phyloP scores from a whole-genome alignment of 2,329 filamentous ascomycete genomes.

The Iodosphaeria phyllophila region DNA sequence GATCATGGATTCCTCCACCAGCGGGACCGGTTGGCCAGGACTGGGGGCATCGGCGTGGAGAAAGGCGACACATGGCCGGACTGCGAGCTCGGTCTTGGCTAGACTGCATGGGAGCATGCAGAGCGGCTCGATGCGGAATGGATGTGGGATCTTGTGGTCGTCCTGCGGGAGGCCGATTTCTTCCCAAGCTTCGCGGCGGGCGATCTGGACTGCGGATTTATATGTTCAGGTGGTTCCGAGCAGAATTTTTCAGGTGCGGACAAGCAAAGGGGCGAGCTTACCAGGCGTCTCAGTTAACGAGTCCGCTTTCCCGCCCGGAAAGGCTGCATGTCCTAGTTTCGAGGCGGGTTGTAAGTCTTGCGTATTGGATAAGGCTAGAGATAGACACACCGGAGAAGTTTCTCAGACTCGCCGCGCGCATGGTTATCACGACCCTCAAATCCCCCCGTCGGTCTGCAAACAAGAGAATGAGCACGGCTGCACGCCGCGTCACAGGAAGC shows the following conservation, averaged over 20 bases:
- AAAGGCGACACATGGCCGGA: conserved; percentile 61
- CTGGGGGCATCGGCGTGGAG: conserved; percentile 44
- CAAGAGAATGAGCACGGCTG: conserved; percentile 73
- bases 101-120: conserved; percentile 66
- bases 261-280: conserved; percentile 14
- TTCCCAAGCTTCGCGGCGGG: conserved; percentile 76
- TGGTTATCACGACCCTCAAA: conserved; percentile 51
- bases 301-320: conserved; percentile 63
- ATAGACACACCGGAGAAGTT: conserved; percentile 42
- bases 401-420: conserved; percentile 43
- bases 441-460: conserved; percentile 74
- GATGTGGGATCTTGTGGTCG: conserved; percentile 47
- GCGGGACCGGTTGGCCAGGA: conserved; percentile 17
- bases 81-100: conserved; percentile 53
- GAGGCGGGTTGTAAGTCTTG: neutral
- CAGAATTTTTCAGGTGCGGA: neutral
- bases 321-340: conserved; percentile 49
- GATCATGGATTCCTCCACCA: conserved; percentile 52
- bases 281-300: conserved; percentile 37
- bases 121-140: conserved; percentile 74
- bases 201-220: conserved; percentile 46
- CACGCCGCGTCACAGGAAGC: conserved; percentile 47
- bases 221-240: neutral
- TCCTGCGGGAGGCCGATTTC: conserved; percentile 76
- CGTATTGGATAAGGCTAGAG: neutral